Conservation (phyloP, 306 rosid genomes). For the Quercus ilex region DNA sequence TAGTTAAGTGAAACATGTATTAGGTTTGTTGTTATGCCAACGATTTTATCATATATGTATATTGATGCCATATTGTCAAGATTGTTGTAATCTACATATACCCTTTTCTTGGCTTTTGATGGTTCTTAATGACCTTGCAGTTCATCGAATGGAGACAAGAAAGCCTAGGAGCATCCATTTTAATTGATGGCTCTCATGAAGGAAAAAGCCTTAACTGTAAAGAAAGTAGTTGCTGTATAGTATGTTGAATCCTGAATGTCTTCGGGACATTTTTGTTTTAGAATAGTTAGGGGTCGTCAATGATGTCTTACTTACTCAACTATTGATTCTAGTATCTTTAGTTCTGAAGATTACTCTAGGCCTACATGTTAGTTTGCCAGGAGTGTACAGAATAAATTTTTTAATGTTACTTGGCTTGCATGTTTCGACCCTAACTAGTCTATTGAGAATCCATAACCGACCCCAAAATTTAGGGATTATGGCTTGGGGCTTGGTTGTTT, state of each 20-base stretch:
- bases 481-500: no score
- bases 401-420: background rate
- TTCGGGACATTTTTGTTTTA: background rate
- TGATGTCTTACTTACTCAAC: background rate
- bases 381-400: background rate
- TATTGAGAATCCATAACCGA: no score
- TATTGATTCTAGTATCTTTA: background rate
- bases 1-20: background rate
- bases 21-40: background rate
- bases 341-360: background rate
- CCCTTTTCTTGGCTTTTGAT: background rate
- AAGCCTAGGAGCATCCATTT: conserved; percentile 7
- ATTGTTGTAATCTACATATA: background rate
- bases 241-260: background rate
- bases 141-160: conserved; percentile 13
- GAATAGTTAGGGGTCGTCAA: background rate
- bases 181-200: background rate
- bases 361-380: background rate
- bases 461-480: no score
- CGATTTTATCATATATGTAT: background rate
- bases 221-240: conserved; percentile 2
- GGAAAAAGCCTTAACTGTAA: background rate
- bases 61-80: background rate
- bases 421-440: no score
- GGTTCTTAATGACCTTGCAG: conserved; percentile 22